A percentile compares a stretch with the other conserved stretches of the same genome.
phyloP scores from a whole-genome alignment of 305 asterid genomes.

The Solanum chacoense region DNA sequence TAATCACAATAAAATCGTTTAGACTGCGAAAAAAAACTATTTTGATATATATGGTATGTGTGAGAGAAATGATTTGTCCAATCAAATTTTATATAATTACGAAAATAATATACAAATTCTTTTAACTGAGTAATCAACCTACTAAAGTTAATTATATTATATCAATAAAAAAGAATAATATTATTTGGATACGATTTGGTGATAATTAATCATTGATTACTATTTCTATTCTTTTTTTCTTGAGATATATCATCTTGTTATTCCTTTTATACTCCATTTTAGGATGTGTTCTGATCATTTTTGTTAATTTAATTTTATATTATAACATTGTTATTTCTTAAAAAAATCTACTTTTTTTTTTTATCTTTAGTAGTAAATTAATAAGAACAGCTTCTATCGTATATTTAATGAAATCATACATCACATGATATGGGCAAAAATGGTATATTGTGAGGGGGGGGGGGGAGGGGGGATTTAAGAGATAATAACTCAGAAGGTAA shows the following conservation, averaged over 20 bases:
- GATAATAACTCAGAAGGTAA: not conserved
- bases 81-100: too few relatives aligned
- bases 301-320: not conserved
- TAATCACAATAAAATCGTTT: too few relatives aligned
- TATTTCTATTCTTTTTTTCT: not conserved
- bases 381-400: not conserved
- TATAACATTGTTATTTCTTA: not conserved
- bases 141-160: not conserved
- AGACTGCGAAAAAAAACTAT: too few relatives aligned
- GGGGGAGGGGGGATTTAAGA: not conserved
- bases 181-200: too few relatives aligned
- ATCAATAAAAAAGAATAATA: too few relatives aligned
- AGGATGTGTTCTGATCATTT: not conserved
- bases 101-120: not conserved
- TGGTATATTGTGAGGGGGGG: not conserved
- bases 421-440: not conserved
- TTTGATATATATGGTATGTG: not conserved
- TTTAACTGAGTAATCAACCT: too few relatives aligned
- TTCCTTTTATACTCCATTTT: not conserved
- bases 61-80: not conserved
- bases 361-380: not conserved
- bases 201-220: not conserved
- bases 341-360: not conserved
- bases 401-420: not conserved
- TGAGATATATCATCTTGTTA: not conserved